phyloP scores from a whole-genome alignment of 2,329 filamentous ascomycete genomes.

The Clonostachys rosea region DNA sequence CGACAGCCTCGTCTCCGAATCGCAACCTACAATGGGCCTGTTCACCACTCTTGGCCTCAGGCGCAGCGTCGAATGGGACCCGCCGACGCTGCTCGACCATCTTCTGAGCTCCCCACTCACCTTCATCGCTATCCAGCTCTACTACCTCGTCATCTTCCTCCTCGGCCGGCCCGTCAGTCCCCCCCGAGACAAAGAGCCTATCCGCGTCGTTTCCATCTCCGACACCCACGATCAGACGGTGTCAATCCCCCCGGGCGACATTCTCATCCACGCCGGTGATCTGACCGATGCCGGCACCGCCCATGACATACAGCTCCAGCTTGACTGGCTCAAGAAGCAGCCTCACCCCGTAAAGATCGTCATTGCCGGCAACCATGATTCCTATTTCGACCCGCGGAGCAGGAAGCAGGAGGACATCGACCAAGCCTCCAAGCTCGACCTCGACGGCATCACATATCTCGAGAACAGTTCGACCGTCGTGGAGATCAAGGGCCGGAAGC shows the following conservation, averaged over 20 bases:
- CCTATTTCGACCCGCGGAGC: conserved; percentile 69
- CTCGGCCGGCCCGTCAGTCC: conserved; percentile 61
- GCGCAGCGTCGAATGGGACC: conserved; percentile 40
- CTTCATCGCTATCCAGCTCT: conserved; percentile 56
- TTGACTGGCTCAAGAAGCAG: conserved; percentile 74
- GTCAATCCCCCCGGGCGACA: conserved; percentile 67
- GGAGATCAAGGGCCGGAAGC: conserved; percentile 52
- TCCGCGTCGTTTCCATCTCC: conserved; percentile 82
- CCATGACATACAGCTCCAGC: conserved; percentile 71
- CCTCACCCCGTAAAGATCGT: conserved; percentile 78
- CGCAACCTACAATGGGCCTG: conserved; percentile 33
- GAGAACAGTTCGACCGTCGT: conserved; percentile 64
- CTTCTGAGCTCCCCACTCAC: conserved; percentile 66
- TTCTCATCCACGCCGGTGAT: conserved; percentile 89
- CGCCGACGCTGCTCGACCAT: conserved; percentile 52
- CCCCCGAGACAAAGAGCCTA: conserved; percentile 45
- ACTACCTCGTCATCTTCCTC: conserved; percentile 60
- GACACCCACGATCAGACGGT: conserved; percentile 74
- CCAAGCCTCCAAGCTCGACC: conserved; percentile 50
- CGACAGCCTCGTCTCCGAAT: not conserved
- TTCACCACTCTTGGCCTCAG: conserved; percentile 40
- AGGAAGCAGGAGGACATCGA: conserved; percentile 51
- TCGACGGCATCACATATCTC: conserved; percentile 70
- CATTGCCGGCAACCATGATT: conserved; percentile 86
- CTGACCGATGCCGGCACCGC: conserved; percentile 69